Evolutionary conservation across 1,284 basidiomycete genomes (phyloP).

Genomic region (Ceratobasidium sp.): DNA sequence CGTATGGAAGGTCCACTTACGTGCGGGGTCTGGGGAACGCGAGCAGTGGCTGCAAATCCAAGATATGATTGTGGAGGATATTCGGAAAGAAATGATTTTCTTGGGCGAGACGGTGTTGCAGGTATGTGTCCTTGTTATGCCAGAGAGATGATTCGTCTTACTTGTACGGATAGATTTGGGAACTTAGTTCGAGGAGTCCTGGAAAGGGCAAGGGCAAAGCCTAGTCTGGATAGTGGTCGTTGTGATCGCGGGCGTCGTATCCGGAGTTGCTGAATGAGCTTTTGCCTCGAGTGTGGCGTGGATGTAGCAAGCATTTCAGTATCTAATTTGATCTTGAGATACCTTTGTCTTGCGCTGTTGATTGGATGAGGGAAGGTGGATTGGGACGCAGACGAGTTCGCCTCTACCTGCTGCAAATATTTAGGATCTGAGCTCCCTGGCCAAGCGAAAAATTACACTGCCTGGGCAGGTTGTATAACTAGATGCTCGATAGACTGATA

Average conservation of each 20-base stretch:
- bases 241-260: too few species aligned
- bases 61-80: slow-evolving; percentile 96
- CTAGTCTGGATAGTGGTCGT: neutral
- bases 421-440: neutral
- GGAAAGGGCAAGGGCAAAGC: slow-evolving; percentile 31
- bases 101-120: slow-evolving; percentile 96
- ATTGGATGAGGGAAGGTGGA: neutral
- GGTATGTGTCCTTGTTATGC: slow-evolving; percentile 60
- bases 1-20: slow-evolving; percentile 93
- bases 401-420: neutral
- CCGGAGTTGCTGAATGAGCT: too few species aligned
- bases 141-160: neutral
- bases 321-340: neutral
- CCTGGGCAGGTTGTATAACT: neutral
- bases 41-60: slow-evolving; percentile 98
- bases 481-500: neutral
- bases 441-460: neutral
- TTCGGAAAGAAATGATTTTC: slow-evolving; percentile 97
- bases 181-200: slow-evolving; percentile 25
- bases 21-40: slow-evolving; percentile 73
- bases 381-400: too few species aligned
- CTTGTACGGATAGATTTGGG: slow-evolving; percentile 43
- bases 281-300: too few species aligned
- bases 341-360: neutral
- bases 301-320: neutral